Evolutionary conservation across 805 yeast genomes (phyloP).

Genomic region (Komagataella pastoris): DNA sequence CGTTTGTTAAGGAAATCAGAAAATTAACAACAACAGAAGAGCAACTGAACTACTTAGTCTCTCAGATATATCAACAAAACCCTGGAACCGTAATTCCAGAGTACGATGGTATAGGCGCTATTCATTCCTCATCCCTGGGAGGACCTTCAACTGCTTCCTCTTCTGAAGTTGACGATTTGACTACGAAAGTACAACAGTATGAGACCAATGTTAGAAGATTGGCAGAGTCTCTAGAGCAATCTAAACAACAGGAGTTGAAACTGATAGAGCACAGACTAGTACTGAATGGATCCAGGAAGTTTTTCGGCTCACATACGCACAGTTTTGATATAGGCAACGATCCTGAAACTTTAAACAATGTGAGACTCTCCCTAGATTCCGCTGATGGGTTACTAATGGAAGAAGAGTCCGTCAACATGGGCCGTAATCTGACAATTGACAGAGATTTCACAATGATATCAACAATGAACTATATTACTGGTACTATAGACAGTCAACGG

Average conservation of each 20-base stretch:
- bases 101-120: conserved; percentile 2
- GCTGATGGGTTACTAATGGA: conserved; percentile 11
- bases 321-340: conserved; percentile 16
- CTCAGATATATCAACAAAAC: conserved; percentile 32
- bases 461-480: conserved; percentile 46
- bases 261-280: conserved; percentile 64
- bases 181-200: conserved; percentile 41
- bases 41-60: conserved; percentile 49
- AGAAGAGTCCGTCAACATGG: conserved; percentile 12
- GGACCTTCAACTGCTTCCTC: conserved; percentile 17
- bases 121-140: background rate
- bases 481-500: conserved; percentile 65
- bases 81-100: background rate
- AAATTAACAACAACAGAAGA: conserved; percentile 74
- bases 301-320: conserved; percentile 17
- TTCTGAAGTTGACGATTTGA: conserved; percentile 60
- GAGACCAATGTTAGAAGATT: conserved; percentile 65
- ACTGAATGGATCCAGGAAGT: conserved; percentile 18
- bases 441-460: conserved; percentile 21
- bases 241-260: conserved; percentile 41
- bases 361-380: conserved; percentile 14
- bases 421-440: conserved; percentile 6
- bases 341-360: conserved; percentile 12
- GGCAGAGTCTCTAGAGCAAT: conserved; percentile 50
- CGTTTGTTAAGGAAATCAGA: conserved; percentile 82